These are phyloP conservation scores for Myriosclerotinia duriaeana DNA, from an alignment of 2,329 filamentous ascomycete genomes.

Conservation along the genomic window DNA sequence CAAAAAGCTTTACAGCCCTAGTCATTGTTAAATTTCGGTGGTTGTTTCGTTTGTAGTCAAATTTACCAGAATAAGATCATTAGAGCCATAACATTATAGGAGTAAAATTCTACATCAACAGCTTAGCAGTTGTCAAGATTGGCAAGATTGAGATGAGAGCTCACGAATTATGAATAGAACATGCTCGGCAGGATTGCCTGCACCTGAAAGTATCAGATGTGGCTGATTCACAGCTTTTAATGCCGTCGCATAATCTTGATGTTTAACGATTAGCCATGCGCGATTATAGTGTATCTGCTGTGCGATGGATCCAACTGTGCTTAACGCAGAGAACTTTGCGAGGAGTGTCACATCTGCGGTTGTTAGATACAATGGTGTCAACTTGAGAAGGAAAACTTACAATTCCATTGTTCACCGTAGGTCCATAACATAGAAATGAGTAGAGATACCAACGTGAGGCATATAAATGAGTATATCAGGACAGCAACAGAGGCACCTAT, in stretches of 20 bases:
- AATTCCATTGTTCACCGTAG: conserved; percentile 40
- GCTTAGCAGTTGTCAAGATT: conserved; percentile 16
- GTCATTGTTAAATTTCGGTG: neutral
- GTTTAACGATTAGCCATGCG: conserved; percentile 33
- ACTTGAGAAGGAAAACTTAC: conserved; percentile 26
- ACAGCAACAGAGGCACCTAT: conserved; percentile 35
- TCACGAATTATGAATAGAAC: conserved; percentile 51
- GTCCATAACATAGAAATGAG: conserved; percentile 36
- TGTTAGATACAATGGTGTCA: neutral
- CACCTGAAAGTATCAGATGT: conserved; percentile 46
- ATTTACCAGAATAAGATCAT: conserved; percentile 48
- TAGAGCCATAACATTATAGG: conserved; percentile 51
- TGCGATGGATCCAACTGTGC: conserved; percentile 36
- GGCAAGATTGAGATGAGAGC: conserved; percentile 27
- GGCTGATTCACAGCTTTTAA: conserved; percentile 42
- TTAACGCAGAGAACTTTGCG: conserved; percentile 35
- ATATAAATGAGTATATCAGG: conserved; percentile 38
- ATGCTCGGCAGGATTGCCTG: conserved; percentile 45
- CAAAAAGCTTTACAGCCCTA: conserved; percentile 44
- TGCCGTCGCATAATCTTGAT: conserved; percentile 43
- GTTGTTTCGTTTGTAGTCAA: neutral
- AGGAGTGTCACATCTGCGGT: conserved; percentile 37
- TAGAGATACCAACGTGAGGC: conserved; percentile 31
- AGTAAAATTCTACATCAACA: conserved; percentile 47
- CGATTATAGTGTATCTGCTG: conserved; percentile 39